Evolutionary conservation across 768 basidiomycete species (phyloP), one percentile per base, ranked within the genome.

Genomic region (Russula vinacea): DNA sequence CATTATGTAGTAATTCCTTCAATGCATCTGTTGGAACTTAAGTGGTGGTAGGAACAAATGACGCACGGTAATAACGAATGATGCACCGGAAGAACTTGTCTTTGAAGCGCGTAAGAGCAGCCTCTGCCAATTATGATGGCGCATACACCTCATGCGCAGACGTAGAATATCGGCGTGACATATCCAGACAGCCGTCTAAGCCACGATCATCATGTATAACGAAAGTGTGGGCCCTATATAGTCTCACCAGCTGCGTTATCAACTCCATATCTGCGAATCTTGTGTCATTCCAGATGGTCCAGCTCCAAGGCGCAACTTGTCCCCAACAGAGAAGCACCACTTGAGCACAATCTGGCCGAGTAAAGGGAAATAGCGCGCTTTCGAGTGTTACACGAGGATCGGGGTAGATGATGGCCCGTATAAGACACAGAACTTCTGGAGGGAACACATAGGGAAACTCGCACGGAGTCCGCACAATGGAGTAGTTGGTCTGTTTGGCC

Each of bases 281-380:
- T 62, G 76, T 75, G 68, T 89, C 87, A 53, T 74, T 71, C 86
- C 87, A 90, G 8, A 79, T 72, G 13, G 71, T 73, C 88, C 90
- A 92, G 59, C 77, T 78, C 88, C 89, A 90, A 1, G 81, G 79
- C 3, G 87, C 71, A 13, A 80, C 74, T 13, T 77, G 67, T 35
- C 84, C 82, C 83, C 85, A 89, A 64, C 74, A 74, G n/a, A 88
- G 59, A n/a, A 90, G 71, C 24, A 87, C 77, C 7, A 53, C 72
- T 62, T 81, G 80, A 13, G 86, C 73, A 51, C 69, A 61, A 70
- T 84, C 81, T 7, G 80, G 71, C 10, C 16, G 32, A 40, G 32
- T 39, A 39, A 65, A 62, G 2, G 70, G 58, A 1, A 53, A 42
- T 14, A 52, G 9, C 3, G 35, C 29, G 11, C 16, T 44, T 16